Evolutionary conservation across 2,329 filamentous ascomycete genomes (phyloP), one percentile per base, ranked within the genome.

Genomic region (Leptographium galeiforme): DNA sequence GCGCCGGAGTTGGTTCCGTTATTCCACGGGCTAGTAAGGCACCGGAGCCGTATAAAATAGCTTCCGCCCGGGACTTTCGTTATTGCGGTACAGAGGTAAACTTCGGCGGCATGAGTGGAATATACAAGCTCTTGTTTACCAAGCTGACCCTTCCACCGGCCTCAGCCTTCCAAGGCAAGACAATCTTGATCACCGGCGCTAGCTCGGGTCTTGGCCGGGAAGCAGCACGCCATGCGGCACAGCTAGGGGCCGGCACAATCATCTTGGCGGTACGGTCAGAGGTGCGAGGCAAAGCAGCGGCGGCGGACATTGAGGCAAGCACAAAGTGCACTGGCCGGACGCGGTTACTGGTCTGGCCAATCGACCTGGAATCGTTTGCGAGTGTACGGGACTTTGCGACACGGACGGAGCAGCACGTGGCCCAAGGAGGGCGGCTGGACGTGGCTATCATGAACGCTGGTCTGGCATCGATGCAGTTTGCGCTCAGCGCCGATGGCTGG

Each of bases 361-460:
- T 78, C 3, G 73, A 78, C 57, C 66, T 76, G 58, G 60, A 57
- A 6, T 66, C 62, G 30, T 74, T 73, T 56, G 40, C 64, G 4
- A 71, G 67, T 13, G 66, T 76, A 38, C 59, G 65, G 53, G 61
- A 59, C 16, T 41, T 41, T 41, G 40, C 40, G 2, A 16, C 16
- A 6, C 40, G 16, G 16, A 16, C 8, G 38, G 11, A 43, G 12
- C 12, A n/a, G 6, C 25, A 41, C 16, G 38, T 43, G 70, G 14
- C n/a, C 12, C 13, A 43, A 1, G 40, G 36, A 13, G 30, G 38
- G 38, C 48, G 38, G 2, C 40, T 56, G n/a, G 50, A 41, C 49
- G 44, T 53, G 36, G 54, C 48, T 2, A 33, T 56, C 4, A 45
- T 56, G 41, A 56, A 56, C 39, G 54, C 54, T 6, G 51, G 51